Evolutionary conservation across 805 yeast species (phyloP).

Genomic region (Hermanozyma aechmeae): DNA sequence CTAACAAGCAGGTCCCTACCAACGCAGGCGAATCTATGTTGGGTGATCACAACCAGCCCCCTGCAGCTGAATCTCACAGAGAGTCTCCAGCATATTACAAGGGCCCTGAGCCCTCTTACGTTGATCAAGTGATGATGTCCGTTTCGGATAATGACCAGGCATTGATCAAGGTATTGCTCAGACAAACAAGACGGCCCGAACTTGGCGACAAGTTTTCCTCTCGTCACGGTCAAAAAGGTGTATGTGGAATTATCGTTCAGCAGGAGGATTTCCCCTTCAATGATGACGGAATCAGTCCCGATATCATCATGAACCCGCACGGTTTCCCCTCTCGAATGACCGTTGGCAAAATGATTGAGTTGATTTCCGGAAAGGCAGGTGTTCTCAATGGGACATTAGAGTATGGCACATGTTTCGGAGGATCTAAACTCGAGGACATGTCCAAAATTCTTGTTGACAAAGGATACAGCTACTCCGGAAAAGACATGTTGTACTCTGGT

Average conservation of each 20-base stretch:
- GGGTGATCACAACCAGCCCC: slow-evolving; percentile 24
- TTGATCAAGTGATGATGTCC: slow-evolving; percentile 97
- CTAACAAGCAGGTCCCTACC: slow-evolving; percentile 87
- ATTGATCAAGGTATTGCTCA: slow-evolving; percentile 76
- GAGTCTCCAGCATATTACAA: slow-evolving; percentile 88
- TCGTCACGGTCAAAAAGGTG: slow-evolving; percentile 94
- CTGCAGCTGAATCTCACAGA: slow-evolving; percentile 53
- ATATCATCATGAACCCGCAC: slow-evolving; percentile 97
- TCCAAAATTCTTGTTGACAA: slow-evolving; percentile 79
- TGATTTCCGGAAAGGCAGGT: slow-evolving; percentile 96
- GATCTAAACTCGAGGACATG: slow-evolving; percentile 94
- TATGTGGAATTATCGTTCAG: slow-evolving; percentile 94
- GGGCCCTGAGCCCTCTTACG: slow-evolving; percentile 92
- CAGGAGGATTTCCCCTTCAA: slow-evolving; percentile 96
- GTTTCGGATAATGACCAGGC: slow-evolving; percentile 94
- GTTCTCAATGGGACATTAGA: slow-evolving; percentile 85
- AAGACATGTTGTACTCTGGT: slow-evolving; percentile 95
- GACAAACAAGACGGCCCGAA: slow-evolving; percentile 97
- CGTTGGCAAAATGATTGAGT: slow-evolving; percentile 96
- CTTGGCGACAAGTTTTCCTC: slow-evolving; percentile 96
- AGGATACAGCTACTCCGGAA: slow-evolving; percentile 92
- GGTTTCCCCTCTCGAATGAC: slow-evolving; percentile 99
- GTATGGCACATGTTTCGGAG: slow-evolving; percentile 98
- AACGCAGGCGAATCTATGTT: slow-evolving; percentile 65
- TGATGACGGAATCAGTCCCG: slow-evolving; percentile 88